A percentile compares a stretch with the other conserved stretches of the same genome.
Evolutionary conservation across 2,329 filamentous ascomycete species (phyloP).

Genomic region (Ciborinia camelliae): DNA sequence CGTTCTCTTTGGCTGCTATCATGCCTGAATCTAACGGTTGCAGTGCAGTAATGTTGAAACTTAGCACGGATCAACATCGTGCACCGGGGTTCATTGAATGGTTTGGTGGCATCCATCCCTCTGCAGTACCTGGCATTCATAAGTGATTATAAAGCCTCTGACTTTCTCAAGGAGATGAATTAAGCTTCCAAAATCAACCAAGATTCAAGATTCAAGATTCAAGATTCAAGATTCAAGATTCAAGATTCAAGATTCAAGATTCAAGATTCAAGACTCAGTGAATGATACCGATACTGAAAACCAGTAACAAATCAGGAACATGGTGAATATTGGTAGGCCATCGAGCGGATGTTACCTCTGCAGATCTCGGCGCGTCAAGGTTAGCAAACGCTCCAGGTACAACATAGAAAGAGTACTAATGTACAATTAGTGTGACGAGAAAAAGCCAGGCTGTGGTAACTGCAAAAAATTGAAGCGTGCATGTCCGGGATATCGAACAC

Average conservation of each 20-base stretch:
- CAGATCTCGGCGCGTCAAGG: constrained; percentile 25
- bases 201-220: not conserved
- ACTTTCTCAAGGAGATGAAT: not conserved
- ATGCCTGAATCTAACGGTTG: not conserved
- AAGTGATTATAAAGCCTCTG: not conserved
- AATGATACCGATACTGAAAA: not conserved
- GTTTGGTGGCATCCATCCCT: not conserved
- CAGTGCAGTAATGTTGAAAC: constrained; percentile 8
- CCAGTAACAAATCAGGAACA: not conserved
- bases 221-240: not conserved
- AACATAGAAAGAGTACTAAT: not conserved
- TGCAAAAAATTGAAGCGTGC: constrained; percentile 15
- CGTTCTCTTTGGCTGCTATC: not conserved
- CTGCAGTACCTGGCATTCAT: not conserved
- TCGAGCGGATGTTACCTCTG: constrained; percentile 24
- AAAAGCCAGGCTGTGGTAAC: constrained; percentile 31
- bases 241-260: not conserved
- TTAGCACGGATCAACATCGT: not conserved
- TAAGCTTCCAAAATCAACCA: not conserved
- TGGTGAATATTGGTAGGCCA: constrained; percentile 19
- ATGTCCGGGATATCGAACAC: constrained; percentile 17
- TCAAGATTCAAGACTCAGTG: not conserved
- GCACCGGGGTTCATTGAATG: not conserved
- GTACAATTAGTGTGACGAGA: constrained; percentile 13
- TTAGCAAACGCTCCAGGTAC: not conserved